phyloP scores from a whole-genome alignment of 163 green algal species.

The Prototheca cutis region DNA sequence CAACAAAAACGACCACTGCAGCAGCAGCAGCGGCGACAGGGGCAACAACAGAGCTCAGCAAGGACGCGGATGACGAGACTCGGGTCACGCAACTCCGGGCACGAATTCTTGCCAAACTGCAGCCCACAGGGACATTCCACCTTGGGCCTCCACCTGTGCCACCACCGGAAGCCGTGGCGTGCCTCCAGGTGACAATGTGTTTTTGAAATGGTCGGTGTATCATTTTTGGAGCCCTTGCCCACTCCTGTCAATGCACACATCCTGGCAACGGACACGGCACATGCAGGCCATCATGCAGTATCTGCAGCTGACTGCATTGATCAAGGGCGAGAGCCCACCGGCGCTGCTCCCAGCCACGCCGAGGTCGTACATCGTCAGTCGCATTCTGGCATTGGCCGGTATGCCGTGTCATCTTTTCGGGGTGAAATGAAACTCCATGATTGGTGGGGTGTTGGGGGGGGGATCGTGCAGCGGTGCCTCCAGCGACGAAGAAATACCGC shows the following conservation, averaged over 20 bases:
- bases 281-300: slow-evolving; percentile 38
- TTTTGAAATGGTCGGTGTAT: no score
- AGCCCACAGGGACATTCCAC: background rate
- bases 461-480: no score
- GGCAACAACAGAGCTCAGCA: no score
- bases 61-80: slow-evolving; percentile 16
- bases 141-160: slow-evolving; percentile 3
- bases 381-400: slow-evolving; percentile 45
- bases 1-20: no score
- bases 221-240: no score
- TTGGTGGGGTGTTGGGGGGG: no score
- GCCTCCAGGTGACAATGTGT: slow-evolving; percentile 26
- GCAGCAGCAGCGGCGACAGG: no score
- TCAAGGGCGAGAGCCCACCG: slow-evolving; percentile 50
- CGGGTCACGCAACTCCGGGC: slow-evolving; percentile 17
- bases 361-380: slow-evolving; percentile 49
- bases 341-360: slow-evolving; percentile 60
- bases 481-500: no score
- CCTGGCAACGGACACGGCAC: no score
- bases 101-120: slow-evolving; percentile 12
- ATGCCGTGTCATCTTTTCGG: background rate
- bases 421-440: no score
- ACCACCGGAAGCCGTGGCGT: slow-evolving; percentile 2
- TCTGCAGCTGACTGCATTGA: slow-evolving; percentile 43
- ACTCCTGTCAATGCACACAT: no score